These are phyloP conservation scores for Sarocladium strictum DNA, from an alignment of 2,329 filamentous ascomycete genomes.

Conservation along the genomic window DNA sequence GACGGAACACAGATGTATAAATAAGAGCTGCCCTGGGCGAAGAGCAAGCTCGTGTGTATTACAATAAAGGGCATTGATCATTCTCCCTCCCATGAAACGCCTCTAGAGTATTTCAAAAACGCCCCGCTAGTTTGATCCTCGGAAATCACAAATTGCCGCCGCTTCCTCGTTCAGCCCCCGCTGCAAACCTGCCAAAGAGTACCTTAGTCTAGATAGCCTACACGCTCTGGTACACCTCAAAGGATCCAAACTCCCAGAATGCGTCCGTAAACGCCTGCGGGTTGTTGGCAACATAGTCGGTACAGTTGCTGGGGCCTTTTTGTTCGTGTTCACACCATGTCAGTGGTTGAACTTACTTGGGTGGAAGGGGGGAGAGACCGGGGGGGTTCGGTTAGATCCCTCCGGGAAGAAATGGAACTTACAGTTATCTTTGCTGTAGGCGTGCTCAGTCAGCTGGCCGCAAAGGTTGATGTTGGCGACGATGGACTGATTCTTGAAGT, in stretches of 20 bases:
- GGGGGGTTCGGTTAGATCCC: too few species aligned
- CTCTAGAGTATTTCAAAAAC: background rate
- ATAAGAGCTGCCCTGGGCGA: background rate
- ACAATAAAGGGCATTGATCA: background rate
- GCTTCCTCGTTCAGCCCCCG: too few species aligned
- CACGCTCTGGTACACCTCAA: slow-evolving; percentile 44
- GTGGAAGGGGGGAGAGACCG: too few species aligned
- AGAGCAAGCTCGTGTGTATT: background rate
- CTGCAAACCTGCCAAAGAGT: too few species aligned
- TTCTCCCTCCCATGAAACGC: background rate
- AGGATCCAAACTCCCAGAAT: slow-evolving; percentile 59
- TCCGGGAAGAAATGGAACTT: slow-evolving; percentile 19
- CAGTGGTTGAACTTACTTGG: too few species aligned
- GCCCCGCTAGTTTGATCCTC: background rate
- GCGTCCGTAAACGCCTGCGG: slow-evolving; percentile 50
- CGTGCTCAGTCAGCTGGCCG: slow-evolving; percentile 45
- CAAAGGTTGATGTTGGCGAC: slow-evolving; percentile 62
- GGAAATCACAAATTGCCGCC: too few species aligned
- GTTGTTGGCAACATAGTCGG: slow-evolving; percentile 51
- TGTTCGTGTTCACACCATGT: slow-evolving; percentile 18
- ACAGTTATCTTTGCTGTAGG: slow-evolving; percentile 41
- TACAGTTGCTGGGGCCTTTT: slow-evolving; percentile 52
- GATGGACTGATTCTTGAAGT: slow-evolving; percentile 62
- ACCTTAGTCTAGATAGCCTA: too few species aligned
- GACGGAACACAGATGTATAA: background rate